Evolutionary conservation across 306 rosid species (phyloP), one percentile per base, ranked within the genome.

Genomic region (Acmispon strigosus): DNA sequence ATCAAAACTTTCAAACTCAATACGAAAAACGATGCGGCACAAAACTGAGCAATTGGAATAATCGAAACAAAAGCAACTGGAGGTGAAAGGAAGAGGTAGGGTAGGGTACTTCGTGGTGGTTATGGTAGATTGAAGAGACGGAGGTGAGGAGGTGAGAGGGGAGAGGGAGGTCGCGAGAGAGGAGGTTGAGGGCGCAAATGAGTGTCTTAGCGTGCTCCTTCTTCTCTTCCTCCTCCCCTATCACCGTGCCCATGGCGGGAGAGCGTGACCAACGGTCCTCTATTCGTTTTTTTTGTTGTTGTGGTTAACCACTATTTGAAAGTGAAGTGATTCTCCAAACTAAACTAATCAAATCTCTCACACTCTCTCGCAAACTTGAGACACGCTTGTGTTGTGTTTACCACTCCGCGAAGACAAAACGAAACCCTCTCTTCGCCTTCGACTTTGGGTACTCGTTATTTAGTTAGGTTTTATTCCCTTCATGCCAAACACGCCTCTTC

Each of bases 161-260:
- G 16, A 95, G 86, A 54, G 97, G 97, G 78, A 91, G 96, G 63
- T 91, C 86, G 39, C 99, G 96, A 12, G 97, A 95, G 81, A 95
- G 89, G 61, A 91, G 83, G 78, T 85, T 88, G 84, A 95, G 91
- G 36, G 97, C 99, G 54, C 80, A 89, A 59, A 95, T 87, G 79
- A 95, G 92, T 5, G 97, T 76, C 75, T 82, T 91, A 73, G 83
- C 16, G 2, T 27, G 16, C 19, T 54, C 39, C 19, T 54, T 10
- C 20, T 71, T 37, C 15, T 78, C 4, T 20, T 73, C 48, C 20
- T 69, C 47, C 2, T 15, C 11, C 4, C 52, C 66, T 51, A 56
- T 42, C 17, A 19, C 85, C 89, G 84, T 81, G 56, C 76, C 83
- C 73, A 75, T 93, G 98, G 97, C 97, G 96, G 88, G 96, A 88